Percentiles rank a stretch among this genome's conserved stretches.
Evolutionary conservation across 1,284 basidiomycete genomes (phyloP).

Genomic region (Ceratobasidium sp.): DNA sequence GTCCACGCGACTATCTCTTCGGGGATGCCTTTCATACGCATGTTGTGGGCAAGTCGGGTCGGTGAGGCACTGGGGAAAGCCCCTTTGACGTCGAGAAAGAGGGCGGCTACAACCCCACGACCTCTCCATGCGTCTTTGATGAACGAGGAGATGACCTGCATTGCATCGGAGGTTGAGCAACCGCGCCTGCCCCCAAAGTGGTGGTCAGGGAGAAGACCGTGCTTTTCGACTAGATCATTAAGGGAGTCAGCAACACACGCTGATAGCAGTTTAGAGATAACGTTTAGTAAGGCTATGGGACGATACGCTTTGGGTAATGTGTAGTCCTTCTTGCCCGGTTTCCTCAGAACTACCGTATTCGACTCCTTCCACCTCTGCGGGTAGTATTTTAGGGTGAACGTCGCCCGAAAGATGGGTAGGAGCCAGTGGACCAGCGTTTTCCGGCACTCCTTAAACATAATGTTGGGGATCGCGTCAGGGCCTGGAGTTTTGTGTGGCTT

Average conservation of each 20-base stretch:
- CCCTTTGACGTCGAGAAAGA: slow-evolving; percentile 41
- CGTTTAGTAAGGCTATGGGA: slow-evolving; percentile 49
- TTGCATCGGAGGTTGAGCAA: slow-evolving; percentile 50
- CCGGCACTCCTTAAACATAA: slow-evolving; percentile 48
- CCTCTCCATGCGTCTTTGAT: slow-evolving; percentile 46
- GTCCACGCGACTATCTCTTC: neutral
- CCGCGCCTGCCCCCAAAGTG: slow-evolving; percentile 52
- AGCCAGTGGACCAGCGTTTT: slow-evolving; percentile 47
- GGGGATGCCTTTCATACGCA: slow-evolving; percentile 42
- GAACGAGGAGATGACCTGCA: slow-evolving; percentile 48
- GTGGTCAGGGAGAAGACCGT: slow-evolving; percentile 46
- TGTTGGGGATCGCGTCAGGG: slow-evolving; percentile 51
- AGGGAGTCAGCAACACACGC: slow-evolving; percentile 46
- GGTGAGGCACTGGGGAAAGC: slow-evolving; percentile 50
- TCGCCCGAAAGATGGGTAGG: slow-evolving; percentile 35
- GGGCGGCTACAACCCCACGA: slow-evolving; percentile 12
- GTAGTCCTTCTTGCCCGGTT: slow-evolving; percentile 45
- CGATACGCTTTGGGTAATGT: slow-evolving; percentile 47
- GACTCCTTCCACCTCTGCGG: slow-evolving; percentile 33
- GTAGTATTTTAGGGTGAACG: slow-evolving; percentile 28
- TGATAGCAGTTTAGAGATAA: slow-evolving; percentile 47
- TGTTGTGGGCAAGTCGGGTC: slow-evolving; percentile 49
- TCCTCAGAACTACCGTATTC: slow-evolving; percentile 47
- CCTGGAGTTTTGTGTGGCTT: slow-evolving; percentile 51
- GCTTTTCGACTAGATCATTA: slow-evolving; percentile 44